Evolutionary conservation across 306 rosid species (phyloP), one percentile per base, ranked within the genome.

Genomic region (Lithocarpus polystachyus): DNA sequence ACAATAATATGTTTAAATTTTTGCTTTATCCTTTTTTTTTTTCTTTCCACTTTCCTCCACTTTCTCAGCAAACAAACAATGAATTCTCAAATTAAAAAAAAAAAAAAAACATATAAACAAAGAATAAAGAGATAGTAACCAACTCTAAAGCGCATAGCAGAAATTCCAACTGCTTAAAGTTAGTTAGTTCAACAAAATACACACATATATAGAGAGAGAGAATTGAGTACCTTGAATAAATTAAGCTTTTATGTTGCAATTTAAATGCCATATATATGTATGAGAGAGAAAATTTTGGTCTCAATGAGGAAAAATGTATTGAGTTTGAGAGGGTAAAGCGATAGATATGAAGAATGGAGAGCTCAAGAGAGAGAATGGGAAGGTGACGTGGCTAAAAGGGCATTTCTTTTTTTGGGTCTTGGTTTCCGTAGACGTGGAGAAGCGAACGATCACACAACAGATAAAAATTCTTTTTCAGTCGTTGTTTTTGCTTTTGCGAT

Each of bases 211-310:
- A 13, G 35, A 35, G 10, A 59, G 5, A 43, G 70, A 67, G 73
- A 64, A 80, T 6, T 15, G 80, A 76, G 73, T 67, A 95, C 99
- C 99, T 95, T 22, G 93, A 79, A 12, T 91, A 48, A 4, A 89
- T 83, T 72, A 84, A 84, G 65, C 84, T 85, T 82, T 72, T 83
- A 64, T 76, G 82, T 77, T 78, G 87, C 48, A 89, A 77, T 83
- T 84, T 91, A 40, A 91, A 75, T 15, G 98, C 90, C 99, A 93
- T 95, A 53, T 6, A 64, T 68, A 93, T 95, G 53, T 6, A 55
- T 77, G 67, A 12, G 57, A 1, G 71, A 74, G 72, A 73, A 74
- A 85, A 75, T 10, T 24, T 48, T 29, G 78, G 55, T 80, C 67
- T 6, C 56, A 51, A n/a, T 56, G 71, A 56, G 12, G 26, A 17